Base-by-base conservation (phyloP, 106 monocot species). In the Agapanthus africanus region DNA sequence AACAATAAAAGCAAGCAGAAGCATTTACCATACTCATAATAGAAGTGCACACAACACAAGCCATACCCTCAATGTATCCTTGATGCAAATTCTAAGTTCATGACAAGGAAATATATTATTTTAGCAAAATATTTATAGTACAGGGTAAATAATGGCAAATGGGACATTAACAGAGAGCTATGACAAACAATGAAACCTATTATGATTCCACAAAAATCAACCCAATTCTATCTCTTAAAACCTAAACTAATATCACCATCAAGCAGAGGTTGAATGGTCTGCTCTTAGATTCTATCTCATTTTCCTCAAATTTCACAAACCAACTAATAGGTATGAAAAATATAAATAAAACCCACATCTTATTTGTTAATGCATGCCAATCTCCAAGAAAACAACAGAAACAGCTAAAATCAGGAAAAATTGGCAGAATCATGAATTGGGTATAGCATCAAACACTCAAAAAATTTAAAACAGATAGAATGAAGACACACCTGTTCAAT, bases 401-500 rank as follows among this genome's bases (percentile, higher is more conserved):
- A 34, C 0, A 1, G 9, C 26, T 14, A 6, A 68, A 41, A 40
- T 21, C 30, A 49, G 27, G 39, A 68, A 38, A 11, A 35, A 11
- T n/a, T n/a, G n/a, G n/a, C n/a, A n/a, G n/a, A 37, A 37, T 25
- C 37, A 41, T 39, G 42, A 66, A 46, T 16, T 6, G 40, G 9
- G 8, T 16, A 36, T 19, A 33, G 15, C 19, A 18, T 4, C 26
- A 56, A 61, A 34, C 36, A 19, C 5, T 8, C 26, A 31, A 38
- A 66, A 64, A 66, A 66, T 44, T 39, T 33, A 13, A 42, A 23
- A 18, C 1, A 66, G 28, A 31, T 16, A 10, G 22, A 11, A 57
- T 19, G n/a, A 73, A 4, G 14, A 31, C 49, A 27, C 11, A 83
- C 87, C 83, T 87, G 80, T 70, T 87, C 87, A 42, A 76, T 47